A percentile compares a stretch with the other conserved stretches of the same genome.
Evolutionary conservation across 805 yeast genomes (phyloP).

Genomic region (Candida piceae): DNA sequence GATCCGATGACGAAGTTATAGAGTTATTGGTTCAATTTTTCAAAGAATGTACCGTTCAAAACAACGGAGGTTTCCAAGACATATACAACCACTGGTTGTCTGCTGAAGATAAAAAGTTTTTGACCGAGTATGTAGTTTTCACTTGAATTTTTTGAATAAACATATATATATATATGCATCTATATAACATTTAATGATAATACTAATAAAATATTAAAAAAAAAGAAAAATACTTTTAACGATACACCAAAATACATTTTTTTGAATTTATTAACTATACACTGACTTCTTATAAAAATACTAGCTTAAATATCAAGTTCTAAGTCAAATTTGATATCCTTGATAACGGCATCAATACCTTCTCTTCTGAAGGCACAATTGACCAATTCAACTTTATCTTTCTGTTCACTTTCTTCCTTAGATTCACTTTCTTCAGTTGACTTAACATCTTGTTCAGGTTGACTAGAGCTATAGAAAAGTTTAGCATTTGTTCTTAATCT

Average conservation of each 20-base stretch:
- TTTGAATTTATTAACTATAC: no score
- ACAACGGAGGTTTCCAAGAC: constrained; percentile 46
- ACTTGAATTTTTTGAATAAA: constrained; percentile 6
- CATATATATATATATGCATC: neutral
- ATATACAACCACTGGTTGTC: constrained; percentile 40
- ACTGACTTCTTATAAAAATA: constrained; percentile 3
- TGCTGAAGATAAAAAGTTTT: constrained; percentile 48
- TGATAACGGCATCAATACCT: constrained; percentile 29
- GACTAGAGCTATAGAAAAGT: constrained; percentile 60
- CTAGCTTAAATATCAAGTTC: constrained; percentile 16
- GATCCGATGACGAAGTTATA: constrained; percentile 27
- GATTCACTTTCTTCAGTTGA: constrained; percentile 40
- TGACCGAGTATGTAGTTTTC: constrained; percentile 40
- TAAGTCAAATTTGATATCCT: constrained; percentile 24
- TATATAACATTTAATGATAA: no score
- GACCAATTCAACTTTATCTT: constrained; percentile 35
- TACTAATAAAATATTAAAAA: no score
- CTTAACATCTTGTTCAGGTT: constrained; percentile 53
- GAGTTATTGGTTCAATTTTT: constrained; percentile 46
- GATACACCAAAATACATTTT: no score
- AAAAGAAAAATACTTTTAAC: no score
- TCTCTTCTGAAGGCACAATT: constrained; percentile 24
- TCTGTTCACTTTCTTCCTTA: constrained; percentile 34
- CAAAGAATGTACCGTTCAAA: constrained; percentile 47
- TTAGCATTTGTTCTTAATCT: constrained; percentile 85